A percentile compares a stretch with the other conserved stretches of the same genome.
These are phyloP conservation scores for Forsythia suspensa DNA, from an alignment of 257 asterid genomes.

Conservation along the genomic window DNA sequence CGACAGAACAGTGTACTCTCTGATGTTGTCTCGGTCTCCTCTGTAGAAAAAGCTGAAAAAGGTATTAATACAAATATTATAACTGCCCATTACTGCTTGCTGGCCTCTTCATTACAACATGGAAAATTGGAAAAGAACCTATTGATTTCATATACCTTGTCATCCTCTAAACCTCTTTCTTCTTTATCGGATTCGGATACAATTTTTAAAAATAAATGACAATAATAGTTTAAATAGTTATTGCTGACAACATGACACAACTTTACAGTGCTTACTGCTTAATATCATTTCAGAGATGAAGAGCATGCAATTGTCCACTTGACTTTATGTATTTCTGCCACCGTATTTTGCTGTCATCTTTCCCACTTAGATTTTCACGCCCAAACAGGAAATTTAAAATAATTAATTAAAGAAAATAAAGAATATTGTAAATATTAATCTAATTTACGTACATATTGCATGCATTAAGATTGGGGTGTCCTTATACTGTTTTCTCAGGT, in stretches of 20 bases:
- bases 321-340: slow-evolving; percentile 27
- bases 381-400: slow-evolving; percentile 27
- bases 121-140: too few relatives aligned
- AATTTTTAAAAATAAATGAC: too few relatives aligned
- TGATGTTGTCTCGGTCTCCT: not conserved
- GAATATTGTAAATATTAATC: not conserved
- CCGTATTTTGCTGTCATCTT: slow-evolving; percentile 26
- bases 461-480: slow-evolving; percentile 33
- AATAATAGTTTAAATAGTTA: too few relatives aligned
- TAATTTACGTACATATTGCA: not conserved
- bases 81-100: too few relatives aligned
- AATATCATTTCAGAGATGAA: not conserved
- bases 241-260: not conserved
- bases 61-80: too few relatives aligned
- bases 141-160: too few relatives aligned
- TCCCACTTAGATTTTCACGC: slow-evolving; percentile 66
- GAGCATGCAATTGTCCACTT: slow-evolving; percentile 45
- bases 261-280: not conserved
- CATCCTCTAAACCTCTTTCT: too few relatives aligned
- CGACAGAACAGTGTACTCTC: not conserved
- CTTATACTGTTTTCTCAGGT: slow-evolving; percentile 73
- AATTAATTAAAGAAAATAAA: not conserved
- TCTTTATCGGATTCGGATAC: too few relatives aligned
- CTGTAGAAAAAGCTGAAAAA: not conserved
- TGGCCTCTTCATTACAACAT: too few relatives aligned